A percentile compares a stretch with the other conserved stretches of the same genome.
phyloP scores from a whole-genome alignment of 1,284 basidiomycete genomes.

The Heimioporus retisporus region DNA sequence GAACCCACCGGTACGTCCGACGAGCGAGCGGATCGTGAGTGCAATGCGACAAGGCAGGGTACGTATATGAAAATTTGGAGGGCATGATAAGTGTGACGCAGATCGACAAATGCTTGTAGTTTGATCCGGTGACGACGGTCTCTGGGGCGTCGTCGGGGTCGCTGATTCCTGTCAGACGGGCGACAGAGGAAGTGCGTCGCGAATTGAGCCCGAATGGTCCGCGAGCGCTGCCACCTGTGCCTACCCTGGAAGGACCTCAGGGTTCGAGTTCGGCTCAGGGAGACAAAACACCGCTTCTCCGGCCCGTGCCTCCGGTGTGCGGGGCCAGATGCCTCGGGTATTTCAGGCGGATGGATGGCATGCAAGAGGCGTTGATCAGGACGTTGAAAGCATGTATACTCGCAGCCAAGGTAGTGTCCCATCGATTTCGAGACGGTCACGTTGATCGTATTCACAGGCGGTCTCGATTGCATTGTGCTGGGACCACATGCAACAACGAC shows the following conservation, averaged over 20 bases:
- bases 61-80: slow-evolving; percentile 28
- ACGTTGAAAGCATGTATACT: slow-evolving; percentile 54
- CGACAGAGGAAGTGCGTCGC: slow-evolving; percentile 17
- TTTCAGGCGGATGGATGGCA: too few relatives aligned
- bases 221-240: slow-evolving; percentile 33
- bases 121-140: slow-evolving; percentile 25
- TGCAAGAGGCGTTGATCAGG: slow-evolving; percentile 33
- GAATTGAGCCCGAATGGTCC: slow-evolving; percentile 11
- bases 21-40: slow-evolving; percentile 73
- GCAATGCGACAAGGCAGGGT: slow-evolving; percentile 78
- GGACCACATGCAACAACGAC: slow-evolving; percentile 28
- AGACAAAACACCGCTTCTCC: too few relatives aligned
- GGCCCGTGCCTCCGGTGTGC: too few relatives aligned
- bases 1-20: slow-evolving; percentile 44
- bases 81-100: neutral
- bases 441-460: slow-evolving; percentile 25
- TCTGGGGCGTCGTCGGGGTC: slow-evolving; percentile 25
- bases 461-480: slow-evolving; percentile 35
- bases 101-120: slow-evolving; percentile 25
- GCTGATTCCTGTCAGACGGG: slow-evolving; percentile 34
- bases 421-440: slow-evolving; percentile 23
- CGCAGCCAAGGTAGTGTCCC: slow-evolving; percentile 56
- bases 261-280: neutral
- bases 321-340: too few relatives aligned
- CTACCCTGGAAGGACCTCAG: slow-evolving; percentile 12